These are phyloP conservation scores for Lotmaria passim DNA, from an alignment of 208 protist species.

Conservation along the genomic window DNA sequence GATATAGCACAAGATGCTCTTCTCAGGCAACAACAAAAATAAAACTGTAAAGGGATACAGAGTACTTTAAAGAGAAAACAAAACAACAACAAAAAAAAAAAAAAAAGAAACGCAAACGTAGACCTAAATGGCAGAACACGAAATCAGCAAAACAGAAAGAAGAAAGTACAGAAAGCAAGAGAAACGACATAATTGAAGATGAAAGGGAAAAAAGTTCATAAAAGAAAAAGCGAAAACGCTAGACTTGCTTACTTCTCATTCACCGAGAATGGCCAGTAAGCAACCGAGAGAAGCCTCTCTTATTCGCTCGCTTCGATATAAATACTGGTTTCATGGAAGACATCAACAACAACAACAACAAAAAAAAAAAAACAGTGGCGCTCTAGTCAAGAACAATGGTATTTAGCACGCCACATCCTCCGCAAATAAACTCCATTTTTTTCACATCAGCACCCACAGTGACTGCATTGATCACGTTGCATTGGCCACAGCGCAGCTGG, in stretches of 20 bases:
- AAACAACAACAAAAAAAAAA: background rate
- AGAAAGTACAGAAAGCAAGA: background rate
- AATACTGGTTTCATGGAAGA: no score
- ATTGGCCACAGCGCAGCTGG: constrained; percentile 71
- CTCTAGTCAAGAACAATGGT: constrained; percentile 50
- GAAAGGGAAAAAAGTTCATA: background rate
- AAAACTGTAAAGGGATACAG: no score
- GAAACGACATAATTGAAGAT: background rate
- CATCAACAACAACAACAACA: constrained; percentile 2
- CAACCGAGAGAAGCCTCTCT: no score
- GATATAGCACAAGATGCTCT: no score
- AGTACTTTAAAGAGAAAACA: no score
- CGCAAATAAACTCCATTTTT: constrained; percentile 76
- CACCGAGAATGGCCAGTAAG: no score
- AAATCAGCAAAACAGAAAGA: background rate
- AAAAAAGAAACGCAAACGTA: constrained; percentile 1
- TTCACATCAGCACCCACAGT: constrained; percentile 41
- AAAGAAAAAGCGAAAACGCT: no score
- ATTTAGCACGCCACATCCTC: constrained; percentile 71
- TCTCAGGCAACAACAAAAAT: no score
- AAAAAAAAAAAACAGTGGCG: background rate
- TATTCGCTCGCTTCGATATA: no score
- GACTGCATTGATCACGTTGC: constrained; percentile 58
- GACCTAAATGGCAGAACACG: background rate
- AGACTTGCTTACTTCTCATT: no score